A percentile compares a stretch with the other conserved stretches of the same genome.
phyloP scores from a whole-genome alignment of 805 yeast species.

The Pichia exigua region DNA sequence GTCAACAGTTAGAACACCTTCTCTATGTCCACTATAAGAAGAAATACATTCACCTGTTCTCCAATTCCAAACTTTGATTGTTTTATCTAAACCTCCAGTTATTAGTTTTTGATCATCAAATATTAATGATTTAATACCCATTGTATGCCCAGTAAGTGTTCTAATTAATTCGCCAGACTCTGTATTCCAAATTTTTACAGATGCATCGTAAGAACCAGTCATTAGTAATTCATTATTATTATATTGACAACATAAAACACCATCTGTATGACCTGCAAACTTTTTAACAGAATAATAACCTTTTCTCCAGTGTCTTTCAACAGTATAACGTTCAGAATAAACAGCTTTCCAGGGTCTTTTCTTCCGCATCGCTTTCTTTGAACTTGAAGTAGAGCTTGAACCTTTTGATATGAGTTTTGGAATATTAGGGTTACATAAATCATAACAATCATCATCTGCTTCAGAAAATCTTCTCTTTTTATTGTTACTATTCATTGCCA shows the following conservation, averaged over 20 bases:
- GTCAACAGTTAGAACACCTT: slow-evolving; percentile 79
- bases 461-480: slow-evolving; percentile 21
- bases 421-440: not conserved
- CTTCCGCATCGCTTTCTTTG: slow-evolving; percentile 22
- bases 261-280: slow-evolving; percentile 79
- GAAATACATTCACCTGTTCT: slow-evolving; percentile 91
- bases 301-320: slow-evolving; percentile 92
- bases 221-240: slow-evolving; percentile 66
- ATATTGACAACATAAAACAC: slow-evolving; percentile 82
- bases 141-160: slow-evolving; percentile 80
- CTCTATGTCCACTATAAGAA: slow-evolving; percentile 88
- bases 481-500: not conserved
- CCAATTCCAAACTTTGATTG: slow-evolving; percentile 94
- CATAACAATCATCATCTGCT: slow-evolving; percentile 12
- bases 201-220: slow-evolving; percentile 88
- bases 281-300: slow-evolving; percentile 59
- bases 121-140: slow-evolving; percentile 76
- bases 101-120: slow-evolving; percentile 87
- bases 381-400: not conserved
- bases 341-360: slow-evolving; percentile 94
- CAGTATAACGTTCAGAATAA: slow-evolving; percentile 81
- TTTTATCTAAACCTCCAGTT: slow-evolving; percentile 85
- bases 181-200: slow-evolving; percentile 89
- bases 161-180: slow-evolving; percentile 68
- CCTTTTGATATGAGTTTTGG: slow-evolving; percentile 23